These are phyloP conservation scores for Mikania micrantha DNA, from an alignment of 129 eudicot species.

Conservation along the genomic window DNA sequence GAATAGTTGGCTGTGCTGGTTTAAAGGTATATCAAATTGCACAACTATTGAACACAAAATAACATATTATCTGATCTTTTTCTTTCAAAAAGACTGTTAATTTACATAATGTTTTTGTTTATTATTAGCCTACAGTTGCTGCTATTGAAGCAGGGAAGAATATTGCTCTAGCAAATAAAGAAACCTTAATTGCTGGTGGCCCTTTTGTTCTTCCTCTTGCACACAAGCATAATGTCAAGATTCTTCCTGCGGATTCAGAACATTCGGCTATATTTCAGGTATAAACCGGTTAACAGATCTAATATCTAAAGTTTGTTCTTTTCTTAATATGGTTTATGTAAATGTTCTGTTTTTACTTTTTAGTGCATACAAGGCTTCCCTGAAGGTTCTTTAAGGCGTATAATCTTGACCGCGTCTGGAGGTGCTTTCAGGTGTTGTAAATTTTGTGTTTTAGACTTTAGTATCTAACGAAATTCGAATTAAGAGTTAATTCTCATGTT, in stretches of 20 bases:
- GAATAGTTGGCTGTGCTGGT: slow-evolving; percentile 99
- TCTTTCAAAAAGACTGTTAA: neutral
- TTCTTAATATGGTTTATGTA: neutral
- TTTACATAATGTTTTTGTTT: slow-evolving; percentile 2
- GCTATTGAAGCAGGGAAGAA: slow-evolving; percentile 97
- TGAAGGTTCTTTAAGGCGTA: slow-evolving; percentile 88
- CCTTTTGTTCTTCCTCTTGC: slow-evolving; percentile 99
- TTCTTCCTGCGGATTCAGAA: slow-evolving; percentile 98
- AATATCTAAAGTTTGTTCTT: neutral
- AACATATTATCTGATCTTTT: neutral
- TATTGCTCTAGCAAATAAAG: slow-evolving; percentile 95
- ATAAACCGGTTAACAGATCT: neutral
- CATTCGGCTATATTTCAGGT: slow-evolving; percentile 99
- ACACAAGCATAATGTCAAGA: slow-evolving; percentile 89
- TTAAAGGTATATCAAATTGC: slow-evolving; percentile 50
- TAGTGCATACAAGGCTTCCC: slow-evolving; percentile 99
- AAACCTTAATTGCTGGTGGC: slow-evolving; percentile 95
- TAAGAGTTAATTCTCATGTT: neutral
- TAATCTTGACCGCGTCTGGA: slow-evolving; percentile 94
- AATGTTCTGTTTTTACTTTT: slow-evolving; percentile 37
- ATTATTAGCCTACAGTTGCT: slow-evolving; percentile 90
- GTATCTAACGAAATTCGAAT: neutral
- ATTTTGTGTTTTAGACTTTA: neutral
- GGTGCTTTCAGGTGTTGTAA: slow-evolving; percentile 87
- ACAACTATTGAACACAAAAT: neutral